Conservation (phyloP, 345 rosid species). For the Pistacia vera region DNA sequence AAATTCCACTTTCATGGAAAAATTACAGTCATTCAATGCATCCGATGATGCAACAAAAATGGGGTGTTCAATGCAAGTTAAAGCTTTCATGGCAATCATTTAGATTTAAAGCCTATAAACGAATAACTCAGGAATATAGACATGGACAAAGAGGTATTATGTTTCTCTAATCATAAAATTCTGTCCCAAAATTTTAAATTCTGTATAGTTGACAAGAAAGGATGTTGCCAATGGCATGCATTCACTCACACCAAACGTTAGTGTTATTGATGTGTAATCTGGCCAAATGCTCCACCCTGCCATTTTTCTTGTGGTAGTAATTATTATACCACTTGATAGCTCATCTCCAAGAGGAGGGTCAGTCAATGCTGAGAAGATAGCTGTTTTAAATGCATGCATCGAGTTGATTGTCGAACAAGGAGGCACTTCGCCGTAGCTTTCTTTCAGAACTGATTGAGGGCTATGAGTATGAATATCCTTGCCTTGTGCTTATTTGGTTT, state of each 20-base stretch:
- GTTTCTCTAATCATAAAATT: constrained; percentile 19
- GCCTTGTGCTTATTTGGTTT: background rate
- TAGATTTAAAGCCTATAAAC: background rate
- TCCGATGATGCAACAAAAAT: too few species aligned
- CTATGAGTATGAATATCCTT: constrained; percentile 55
- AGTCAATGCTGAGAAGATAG: constrained; percentile 65
- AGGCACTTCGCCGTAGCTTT: constrained; percentile 87
- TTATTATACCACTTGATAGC: constrained; percentile 48
- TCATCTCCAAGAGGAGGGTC: constrained; percentile 51
- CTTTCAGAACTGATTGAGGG: constrained; percentile 75
- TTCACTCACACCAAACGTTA: background rate
- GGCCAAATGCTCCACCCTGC: constrained; percentile 14
- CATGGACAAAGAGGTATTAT: constrained; percentile 93
- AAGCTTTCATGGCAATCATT: background rate
- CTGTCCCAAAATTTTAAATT: constrained; percentile 13
- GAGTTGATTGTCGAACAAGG: constrained; percentile 87
- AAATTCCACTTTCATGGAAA: too few species aligned
- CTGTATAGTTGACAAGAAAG: constrained; percentile 10
- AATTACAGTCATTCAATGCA: too few species aligned
- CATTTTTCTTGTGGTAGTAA: constrained; percentile 50
- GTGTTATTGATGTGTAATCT: background rate
- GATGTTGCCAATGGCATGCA: background rate
- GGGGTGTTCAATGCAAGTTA: background rate
- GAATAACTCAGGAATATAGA: constrained; percentile 64
- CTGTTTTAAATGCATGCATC: constrained; percentile 75